Base-by-base conservation (phyloP, 352 stramenopile species). In the Pythium phragmitis region DNA sequence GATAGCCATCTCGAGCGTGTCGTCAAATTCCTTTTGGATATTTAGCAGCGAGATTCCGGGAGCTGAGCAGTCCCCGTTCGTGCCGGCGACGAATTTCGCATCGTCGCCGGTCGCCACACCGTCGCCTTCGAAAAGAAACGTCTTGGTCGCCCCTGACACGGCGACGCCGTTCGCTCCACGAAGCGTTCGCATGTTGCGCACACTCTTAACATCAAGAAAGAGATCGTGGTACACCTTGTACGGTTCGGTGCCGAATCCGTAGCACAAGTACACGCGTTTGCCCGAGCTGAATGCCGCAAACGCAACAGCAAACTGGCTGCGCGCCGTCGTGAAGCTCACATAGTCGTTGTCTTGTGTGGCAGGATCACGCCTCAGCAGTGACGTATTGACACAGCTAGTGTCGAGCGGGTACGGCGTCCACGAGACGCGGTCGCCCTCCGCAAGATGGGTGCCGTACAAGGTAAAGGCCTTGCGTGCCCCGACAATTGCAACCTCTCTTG, bases 1-100 rank as follows among this genome's bases (percentile, higher is more conserved):
- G 64, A 89, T 81, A 4, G 79, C 76, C 78, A 88, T 89, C 37
- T 89, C 78, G 6, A 60, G 41, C 13, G 72, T 74, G 30, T 89
- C 73, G 30, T 91, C 82, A 42, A 85, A 91, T 41, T 89, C 78
- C 37, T 86, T 87, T 23, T 82, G 75, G 28, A 89, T 73, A 28
- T 88, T 88, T 7, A 69, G 37, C 2, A 89, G 65, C 11, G 69
- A 66, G 36, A 87, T 68, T 0, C 82, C 82, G 0, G 71, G 70
- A 1, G 34, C 42, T 5, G 68, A 68, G 49, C 82, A 91, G 43
- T 79, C 75, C 11, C 34, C 50, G 8, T 43, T 66, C 2, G 57
- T 49, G 4, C 43, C 59, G 1, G 75, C 43, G 12, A 90, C 79
- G 67, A 91, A 89, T 49, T 91, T 91, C 9, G 73, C 79, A 43